phyloP scores from a whole-genome alignment of 2,329 filamentous ascomycete species.

The Epichloe hybrida region DNA sequence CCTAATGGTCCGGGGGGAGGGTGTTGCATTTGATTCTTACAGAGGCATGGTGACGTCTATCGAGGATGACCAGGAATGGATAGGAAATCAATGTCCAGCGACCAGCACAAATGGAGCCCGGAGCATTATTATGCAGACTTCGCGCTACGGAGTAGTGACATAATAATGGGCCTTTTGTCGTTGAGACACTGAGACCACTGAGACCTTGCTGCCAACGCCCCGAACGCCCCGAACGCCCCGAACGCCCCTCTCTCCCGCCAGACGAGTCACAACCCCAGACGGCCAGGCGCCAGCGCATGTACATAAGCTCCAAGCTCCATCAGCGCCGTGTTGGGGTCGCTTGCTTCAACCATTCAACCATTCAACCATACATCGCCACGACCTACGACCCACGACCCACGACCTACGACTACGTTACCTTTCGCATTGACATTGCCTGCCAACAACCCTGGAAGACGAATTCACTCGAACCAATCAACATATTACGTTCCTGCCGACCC shows the following conservation, averaged over 20 bases:
- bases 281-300: neutral
- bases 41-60: conserved; percentile 24
- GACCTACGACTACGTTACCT: neutral
- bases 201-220: neutral
- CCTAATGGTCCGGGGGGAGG: neutral
- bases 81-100: neutral
- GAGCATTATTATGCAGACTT: too few species aligned
- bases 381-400: neutral
- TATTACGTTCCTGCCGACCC: too few species aligned
- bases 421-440: neutral
- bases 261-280: too few species aligned
- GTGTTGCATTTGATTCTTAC: conserved; percentile 10
- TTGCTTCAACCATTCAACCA: neutral
- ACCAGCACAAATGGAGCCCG: neutral
- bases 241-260: too few species aligned
- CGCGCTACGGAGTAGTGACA: too few species aligned
- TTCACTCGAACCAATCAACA: neutral
- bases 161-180: too few species aligned
- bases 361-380: neutral
- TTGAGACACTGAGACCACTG: neutral
- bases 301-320: neutral
- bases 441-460: neutral
- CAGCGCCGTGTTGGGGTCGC: neutral
- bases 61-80: neutral
- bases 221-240: too few species aligned